Evolutionary conservation across 1,284 basidiomycete genomes (phyloP), one percentile per base, ranked within the genome.

Genomic region (Sporisorium sorghi): DNA sequence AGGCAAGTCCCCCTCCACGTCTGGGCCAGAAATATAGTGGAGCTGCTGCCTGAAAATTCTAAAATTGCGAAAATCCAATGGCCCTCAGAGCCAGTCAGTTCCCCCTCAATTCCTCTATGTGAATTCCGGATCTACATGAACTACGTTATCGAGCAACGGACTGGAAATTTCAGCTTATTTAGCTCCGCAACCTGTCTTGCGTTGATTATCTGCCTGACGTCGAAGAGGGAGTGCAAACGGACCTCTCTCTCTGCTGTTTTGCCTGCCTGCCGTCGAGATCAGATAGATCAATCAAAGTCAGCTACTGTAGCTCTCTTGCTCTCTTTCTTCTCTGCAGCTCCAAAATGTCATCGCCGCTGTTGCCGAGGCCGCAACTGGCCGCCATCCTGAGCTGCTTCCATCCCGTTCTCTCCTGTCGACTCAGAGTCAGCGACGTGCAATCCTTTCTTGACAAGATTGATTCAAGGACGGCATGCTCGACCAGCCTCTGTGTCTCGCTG

Each of bases 271-370:
- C 15, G 23, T 4, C 8, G 14, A 19, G 43, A 44, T 43, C 42
- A 28, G 44, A 46, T 28, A 30, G 44, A 46, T 28, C 44, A 28
- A 28, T 46, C 26, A 37, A 37, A 37, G 33, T 33, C 33, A 33
- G 33, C 33, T 9, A 4, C 17, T 17, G 35, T 28, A 14, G 1
- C 17, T 14, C 21, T 35, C n/a, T n/a, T n/a, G n/a, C 6, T 14
- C 33, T 35, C 33, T 35, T 35, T 37, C 35, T 37, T 37, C 35
- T 17, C 15, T 37, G 35, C 35, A 37, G 5, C 10, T 40, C 37
- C n/a, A n/a, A 3, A 9, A 6, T 40, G n/a, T 19, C 37, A 40
- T 19, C 37, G 37, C 37, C 37, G 37, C 37, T 19, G 37, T 10
- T 40, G 37, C n/a, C 37, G 3, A n/a, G 14, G 9, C 37, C 37